phyloP scores from a whole-genome alignment of 2,329 filamentous ascomycete genomes.

The Thielaviopsis punctulata region DNA sequence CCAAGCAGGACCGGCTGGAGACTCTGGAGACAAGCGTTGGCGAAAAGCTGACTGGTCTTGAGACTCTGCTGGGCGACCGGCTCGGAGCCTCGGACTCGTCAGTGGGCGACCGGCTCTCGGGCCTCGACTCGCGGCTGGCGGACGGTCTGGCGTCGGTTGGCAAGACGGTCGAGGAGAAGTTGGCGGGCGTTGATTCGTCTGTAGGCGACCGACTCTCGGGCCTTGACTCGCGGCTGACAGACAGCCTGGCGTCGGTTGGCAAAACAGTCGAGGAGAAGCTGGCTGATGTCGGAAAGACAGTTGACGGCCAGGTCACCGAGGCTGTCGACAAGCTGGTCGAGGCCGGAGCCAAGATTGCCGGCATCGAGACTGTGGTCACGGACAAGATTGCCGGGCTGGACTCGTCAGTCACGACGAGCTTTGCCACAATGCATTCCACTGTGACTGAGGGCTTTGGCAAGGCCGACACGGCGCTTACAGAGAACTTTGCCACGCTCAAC shows the following conservation, averaged over 20 bases:
- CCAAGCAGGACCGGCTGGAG: conserved; percentile 6
- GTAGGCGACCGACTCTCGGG: conserved; percentile 6
- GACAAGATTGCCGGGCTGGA: conserved; percentile 8
- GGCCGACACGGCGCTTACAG: conserved; percentile 9
- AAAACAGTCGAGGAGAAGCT: conserved; percentile 6
- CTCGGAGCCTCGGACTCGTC: conserved; percentile 4
- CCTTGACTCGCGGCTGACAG: background rate
- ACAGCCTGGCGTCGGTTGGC: background rate
- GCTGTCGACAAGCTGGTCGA: conserved; percentile 4
- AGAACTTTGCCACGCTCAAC: conserved; percentile 12
- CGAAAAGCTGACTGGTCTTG: conserved; percentile 9
- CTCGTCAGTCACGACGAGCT: conserved; percentile 9
- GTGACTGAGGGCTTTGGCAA: conserved; percentile 9
- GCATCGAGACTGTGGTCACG: conserved; percentile 5
- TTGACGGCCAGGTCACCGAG: conserved; percentile 2
- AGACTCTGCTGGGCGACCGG: conserved; percentile 1
- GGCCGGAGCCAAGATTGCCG: conserved; percentile 8
- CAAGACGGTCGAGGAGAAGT: background rate
- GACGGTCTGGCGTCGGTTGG: background rate
- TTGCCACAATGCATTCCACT: conserved; percentile 10
- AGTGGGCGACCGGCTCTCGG: conserved; percentile 6
- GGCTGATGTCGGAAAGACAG: conserved; percentile 4
- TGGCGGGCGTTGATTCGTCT: conserved; percentile 3
- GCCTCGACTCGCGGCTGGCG: background rate
- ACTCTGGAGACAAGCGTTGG: conserved; percentile 4